A percentile compares a stretch with the other conserved stretches of the same genome.
Evolutionary conservation across 768 basidiomycete species (phyloP).

Genomic region (Hemileccinum rubropunctum): DNA sequence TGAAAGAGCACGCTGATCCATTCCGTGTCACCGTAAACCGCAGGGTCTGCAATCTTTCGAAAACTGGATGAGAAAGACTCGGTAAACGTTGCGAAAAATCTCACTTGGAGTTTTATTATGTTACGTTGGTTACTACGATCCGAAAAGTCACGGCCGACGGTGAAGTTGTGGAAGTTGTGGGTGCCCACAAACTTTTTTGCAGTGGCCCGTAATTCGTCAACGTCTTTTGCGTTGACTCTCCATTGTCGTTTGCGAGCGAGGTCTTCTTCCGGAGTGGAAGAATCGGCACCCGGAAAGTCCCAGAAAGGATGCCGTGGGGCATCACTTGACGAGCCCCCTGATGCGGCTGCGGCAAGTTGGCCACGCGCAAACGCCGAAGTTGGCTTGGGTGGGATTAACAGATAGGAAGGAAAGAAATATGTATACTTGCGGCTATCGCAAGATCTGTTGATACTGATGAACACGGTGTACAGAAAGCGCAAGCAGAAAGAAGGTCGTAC

Average conservation of each 20-base stretch:
- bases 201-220: slow-evolving; percentile 54
- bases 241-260: slow-evolving; percentile 67
- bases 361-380: slow-evolving; percentile 55
- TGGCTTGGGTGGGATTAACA: slow-evolving; percentile 87
- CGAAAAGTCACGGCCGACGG: slow-evolving; percentile 79
- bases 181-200: slow-evolving; percentile 76
- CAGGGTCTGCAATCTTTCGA: slow-evolving; percentile 77
- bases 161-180: slow-evolving; percentile 98
- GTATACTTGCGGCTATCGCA: slow-evolving; percentile 98
- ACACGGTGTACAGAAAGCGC: not conserved
- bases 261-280: slow-evolving; percentile 53
- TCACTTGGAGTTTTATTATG: slow-evolving; percentile 85
- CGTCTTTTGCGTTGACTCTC: slow-evolving; percentile 53
- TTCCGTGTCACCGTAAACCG: slow-evolving; percentile 85
- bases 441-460: slow-evolving; percentile 43
- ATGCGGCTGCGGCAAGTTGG: slow-evolving; percentile 33
- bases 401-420: slow-evolving; percentile 93
- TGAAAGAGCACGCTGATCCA: slow-evolving; percentile 94
- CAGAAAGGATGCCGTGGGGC: slow-evolving; percentile 59
- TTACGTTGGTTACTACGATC: slow-evolving; percentile 82
- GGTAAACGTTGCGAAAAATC: not conserved
- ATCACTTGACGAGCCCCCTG: not conserved
- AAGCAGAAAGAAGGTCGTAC: slow-evolving; percentile 37
- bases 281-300: slow-evolving; percentile 37
- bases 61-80: not conserved